phyloP scores from a whole-genome alignment of 2,329 filamentous ascomycete genomes.

The Hirsutella rhossiliensis region DNA sequence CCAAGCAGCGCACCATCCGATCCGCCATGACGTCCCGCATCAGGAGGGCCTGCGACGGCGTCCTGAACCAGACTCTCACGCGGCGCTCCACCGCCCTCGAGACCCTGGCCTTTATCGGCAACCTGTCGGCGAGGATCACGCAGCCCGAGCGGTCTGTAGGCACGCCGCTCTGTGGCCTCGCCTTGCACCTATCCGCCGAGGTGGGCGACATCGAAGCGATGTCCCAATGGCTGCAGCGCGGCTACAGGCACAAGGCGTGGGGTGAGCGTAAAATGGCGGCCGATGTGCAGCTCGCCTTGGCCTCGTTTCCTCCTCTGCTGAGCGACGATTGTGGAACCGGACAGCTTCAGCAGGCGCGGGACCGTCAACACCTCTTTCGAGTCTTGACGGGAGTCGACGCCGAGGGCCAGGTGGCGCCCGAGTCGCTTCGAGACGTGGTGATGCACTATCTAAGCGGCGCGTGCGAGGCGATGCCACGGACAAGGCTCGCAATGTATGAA shows the following conservation, averaged over 20 bases:
- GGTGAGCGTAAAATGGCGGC: constrained; percentile 2
- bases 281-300: constrained; percentile 12
- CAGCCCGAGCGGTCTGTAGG: constrained; percentile 11
- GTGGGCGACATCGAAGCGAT: constrained; percentile 11
- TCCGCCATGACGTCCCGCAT: constrained; percentile 8
- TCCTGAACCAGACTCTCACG: constrained; percentile 5
- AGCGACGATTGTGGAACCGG: not conserved
- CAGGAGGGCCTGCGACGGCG: constrained; percentile 11
- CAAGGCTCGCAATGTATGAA: constrained; percentile 9
- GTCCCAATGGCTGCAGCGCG: constrained; percentile 13
- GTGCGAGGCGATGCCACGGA: not conserved
- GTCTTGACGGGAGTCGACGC: constrained; percentile 16
- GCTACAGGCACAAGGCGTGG: constrained; percentile 9
- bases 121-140: constrained; percentile 22
- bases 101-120: constrained; percentile 26
- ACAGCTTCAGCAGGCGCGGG: not conserved
- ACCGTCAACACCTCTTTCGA: constrained; percentile 14
- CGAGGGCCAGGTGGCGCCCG: constrained; percentile 6
- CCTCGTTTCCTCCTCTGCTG: constrained; percentile 4
- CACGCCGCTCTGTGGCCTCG: constrained; percentile 15
- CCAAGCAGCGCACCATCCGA: not conserved
- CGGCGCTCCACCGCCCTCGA: constrained; percentile 5
- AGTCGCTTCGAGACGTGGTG: constrained; percentile 14
- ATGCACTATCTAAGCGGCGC: constrained; percentile 4
- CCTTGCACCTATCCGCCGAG: constrained; percentile 17